Evolutionary conservation across 352 stramenopile species (phyloP).

Genomic region (Pythium dissimile): DNA sequence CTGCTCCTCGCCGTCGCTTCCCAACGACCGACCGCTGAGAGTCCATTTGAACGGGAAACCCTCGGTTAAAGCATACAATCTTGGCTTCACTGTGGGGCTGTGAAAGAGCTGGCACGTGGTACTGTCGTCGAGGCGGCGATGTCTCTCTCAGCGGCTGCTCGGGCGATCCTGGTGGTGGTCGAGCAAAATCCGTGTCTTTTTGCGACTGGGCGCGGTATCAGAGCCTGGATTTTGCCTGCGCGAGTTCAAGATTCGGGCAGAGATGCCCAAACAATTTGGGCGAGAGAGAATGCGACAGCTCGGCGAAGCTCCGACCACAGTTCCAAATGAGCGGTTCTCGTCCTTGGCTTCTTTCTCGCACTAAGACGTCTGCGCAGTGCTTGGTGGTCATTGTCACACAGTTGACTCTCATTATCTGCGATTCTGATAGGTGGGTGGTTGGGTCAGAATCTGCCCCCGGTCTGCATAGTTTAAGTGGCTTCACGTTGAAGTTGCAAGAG

Average conservation of each 20-base stretch:
- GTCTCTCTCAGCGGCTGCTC: background rate
- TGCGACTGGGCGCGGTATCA: constrained; percentile 42
- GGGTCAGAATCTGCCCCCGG: too few species aligned
- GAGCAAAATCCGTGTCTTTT: constrained; percentile 76
- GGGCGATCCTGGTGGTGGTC: constrained; percentile 24
- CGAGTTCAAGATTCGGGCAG: background rate
- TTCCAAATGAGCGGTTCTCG: background rate
- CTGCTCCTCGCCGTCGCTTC: background rate
- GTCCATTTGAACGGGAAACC: background rate
- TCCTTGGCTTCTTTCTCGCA: too few species aligned
- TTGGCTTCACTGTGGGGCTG: background rate
- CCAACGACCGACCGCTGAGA: too few species aligned
- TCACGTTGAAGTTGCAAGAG: too few species aligned
- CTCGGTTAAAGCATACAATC: background rate
- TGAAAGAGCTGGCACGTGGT: background rate
- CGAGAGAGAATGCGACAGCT: background rate
- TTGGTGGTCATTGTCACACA: too few species aligned
- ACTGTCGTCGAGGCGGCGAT: background rate
- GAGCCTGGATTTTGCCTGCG: constrained; percentile 21
- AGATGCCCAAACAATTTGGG: background rate
- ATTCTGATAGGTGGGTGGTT: too few species aligned
- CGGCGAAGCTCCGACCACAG: too few species aligned
- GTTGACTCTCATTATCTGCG: too few species aligned
- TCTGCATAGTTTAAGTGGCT: too few species aligned
- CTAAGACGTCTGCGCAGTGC: too few species aligned